A percentile compares a stretch with the other conserved stretches of the same genome.
Conservation (phyloP, 352 stramenopile species). For the Pythium chondricola region DNA sequence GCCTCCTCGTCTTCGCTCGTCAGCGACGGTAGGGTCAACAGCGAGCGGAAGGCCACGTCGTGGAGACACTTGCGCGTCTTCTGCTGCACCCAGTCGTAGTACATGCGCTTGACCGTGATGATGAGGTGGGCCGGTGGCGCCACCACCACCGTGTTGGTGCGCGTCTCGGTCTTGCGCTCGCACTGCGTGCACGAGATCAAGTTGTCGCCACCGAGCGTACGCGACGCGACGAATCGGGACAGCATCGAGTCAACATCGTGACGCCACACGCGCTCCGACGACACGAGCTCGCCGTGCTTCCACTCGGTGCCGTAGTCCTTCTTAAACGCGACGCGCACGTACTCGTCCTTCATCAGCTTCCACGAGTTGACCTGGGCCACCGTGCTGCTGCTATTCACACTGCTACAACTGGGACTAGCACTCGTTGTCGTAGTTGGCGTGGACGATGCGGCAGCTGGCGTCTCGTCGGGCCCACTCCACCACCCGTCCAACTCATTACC, state of each 20-base stretch:
- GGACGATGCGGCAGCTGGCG: not conserved
- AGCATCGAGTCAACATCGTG: conserved; percentile 83
- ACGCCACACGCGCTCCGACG: conserved; percentile 78
- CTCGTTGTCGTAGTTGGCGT: not conserved
- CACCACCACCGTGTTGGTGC: conserved; percentile 76
- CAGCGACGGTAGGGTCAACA: conserved; percentile 66
- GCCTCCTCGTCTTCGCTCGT: conserved; percentile 47
- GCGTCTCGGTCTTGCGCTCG: conserved; percentile 70
- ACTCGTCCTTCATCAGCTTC: conserved; percentile 79
- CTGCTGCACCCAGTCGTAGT: conserved; percentile 84
- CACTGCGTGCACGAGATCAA: conserved; percentile 66
- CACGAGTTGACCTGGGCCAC: conserved; percentile 30
- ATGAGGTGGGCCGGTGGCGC: conserved; percentile 79
- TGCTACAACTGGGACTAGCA: conserved; percentile 2
- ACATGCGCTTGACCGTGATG: conserved; percentile 88
- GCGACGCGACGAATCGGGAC: conserved; percentile 67
- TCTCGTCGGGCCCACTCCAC: conserved; percentile 57
- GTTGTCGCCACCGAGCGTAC: conserved; percentile 78
- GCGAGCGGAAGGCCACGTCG: conserved; percentile 67
- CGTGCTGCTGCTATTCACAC: conserved; percentile 4
- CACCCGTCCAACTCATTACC: conserved; percentile 61
- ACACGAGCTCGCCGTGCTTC: conserved; percentile 67
- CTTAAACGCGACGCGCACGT: conserved; percentile 85
- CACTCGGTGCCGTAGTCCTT: conserved; percentile 88
- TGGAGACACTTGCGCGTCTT: conserved; percentile 85